Evolutionary conservation across 768 basidiomycete species (phyloP).

Genomic region (Leucocoprinus sp.): DNA sequence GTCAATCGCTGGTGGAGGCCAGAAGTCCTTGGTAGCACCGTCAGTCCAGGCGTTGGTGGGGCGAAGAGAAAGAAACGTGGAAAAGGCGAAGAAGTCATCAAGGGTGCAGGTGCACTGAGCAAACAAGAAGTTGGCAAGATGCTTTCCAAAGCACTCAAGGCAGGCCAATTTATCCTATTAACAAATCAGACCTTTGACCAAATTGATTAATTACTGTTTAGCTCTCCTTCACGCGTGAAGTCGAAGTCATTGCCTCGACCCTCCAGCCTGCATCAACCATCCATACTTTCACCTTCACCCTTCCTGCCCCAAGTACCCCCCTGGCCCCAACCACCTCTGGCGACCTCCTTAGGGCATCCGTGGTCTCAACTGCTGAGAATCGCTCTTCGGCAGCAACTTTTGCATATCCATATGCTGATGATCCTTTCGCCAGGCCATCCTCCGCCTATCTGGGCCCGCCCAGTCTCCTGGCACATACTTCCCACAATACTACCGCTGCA

Average conservation of each 20-base stretch:
- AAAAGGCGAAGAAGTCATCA: conserved; percentile 57
- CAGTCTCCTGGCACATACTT: conserved; percentile 46
- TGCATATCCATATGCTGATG: conserved; percentile 66
- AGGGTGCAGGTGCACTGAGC: conserved; percentile 72
- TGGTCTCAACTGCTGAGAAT: conserved; percentile 55
- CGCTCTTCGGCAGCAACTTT: conserved; percentile 65
- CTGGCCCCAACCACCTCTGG: conserved; percentile 67
- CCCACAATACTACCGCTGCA: conserved; percentile 26
- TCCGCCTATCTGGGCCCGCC: conserved; percentile 76
- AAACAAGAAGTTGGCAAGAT: conserved; percentile 88
- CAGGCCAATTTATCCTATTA: conserved; percentile 21
- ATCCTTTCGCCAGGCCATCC: conserved; percentile 73
- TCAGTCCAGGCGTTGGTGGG: conserved; percentile 77
- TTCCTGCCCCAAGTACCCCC: conserved; percentile 70
- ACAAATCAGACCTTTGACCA: conserved; percentile 6
- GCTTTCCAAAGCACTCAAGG: conserved; percentile 87
- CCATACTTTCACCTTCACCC: conserved; percentile 84
- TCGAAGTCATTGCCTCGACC: conserved; percentile 92
- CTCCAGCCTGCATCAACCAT: conserved; percentile 89
- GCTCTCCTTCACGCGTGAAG: conserved; percentile 88
- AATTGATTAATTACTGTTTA: conserved; percentile 20
- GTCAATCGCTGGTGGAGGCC: conserved; percentile 88
- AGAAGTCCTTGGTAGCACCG: conserved; percentile 83
- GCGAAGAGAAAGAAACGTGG: conserved; percentile 66
- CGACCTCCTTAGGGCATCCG: conserved; percentile 66